Evolutionary conservation across 1,284 basidiomycete genomes (phyloP).

Genomic region (Cryptococcus maquisensis): DNA sequence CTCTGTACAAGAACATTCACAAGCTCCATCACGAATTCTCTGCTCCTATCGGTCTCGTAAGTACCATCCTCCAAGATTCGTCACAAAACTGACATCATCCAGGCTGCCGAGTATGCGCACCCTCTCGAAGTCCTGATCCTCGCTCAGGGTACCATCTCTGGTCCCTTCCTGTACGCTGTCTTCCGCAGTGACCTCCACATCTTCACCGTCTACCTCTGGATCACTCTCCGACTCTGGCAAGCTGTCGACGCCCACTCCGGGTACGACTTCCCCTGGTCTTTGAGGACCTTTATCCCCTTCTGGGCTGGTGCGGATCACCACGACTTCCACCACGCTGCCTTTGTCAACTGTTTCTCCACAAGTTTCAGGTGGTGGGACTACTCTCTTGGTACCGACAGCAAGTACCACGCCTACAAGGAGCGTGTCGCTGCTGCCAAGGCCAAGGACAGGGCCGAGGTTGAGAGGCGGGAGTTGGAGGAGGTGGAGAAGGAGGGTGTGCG

Average conservation of each 20-base stretch:
- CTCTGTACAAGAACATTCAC: constrained; percentile 95
- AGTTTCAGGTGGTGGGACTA: constrained; percentile 90
- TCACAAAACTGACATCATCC: constrained; percentile 3
- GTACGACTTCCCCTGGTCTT: constrained; percentile 97
- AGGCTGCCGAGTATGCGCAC: constrained; percentile 93
- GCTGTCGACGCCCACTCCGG: constrained; percentile 96
- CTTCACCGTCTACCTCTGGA: constrained; percentile 90
- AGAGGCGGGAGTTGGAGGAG: constrained; percentile 53
- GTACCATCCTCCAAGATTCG: constrained; percentile 3
- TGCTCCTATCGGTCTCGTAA: constrained; percentile 82
- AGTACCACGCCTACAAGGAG: constrained; percentile 69
- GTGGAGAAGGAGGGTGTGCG: constrained; percentile 66
- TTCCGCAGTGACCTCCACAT: constrained; percentile 59
- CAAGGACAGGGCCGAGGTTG: constrained; percentile 44
- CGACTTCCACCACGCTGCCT: constrained; percentile 75
- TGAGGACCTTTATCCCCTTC: constrained; percentile 90
- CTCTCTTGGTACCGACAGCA: constrained; percentile 77
- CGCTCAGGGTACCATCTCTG: constrained; percentile 74
- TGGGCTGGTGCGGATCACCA: constrained; percentile 99
- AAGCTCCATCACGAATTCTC: constrained; percentile 97
- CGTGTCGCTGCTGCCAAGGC: constrained; percentile 53
- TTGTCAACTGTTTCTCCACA: constrained; percentile 69
- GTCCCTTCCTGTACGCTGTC: constrained; percentile 76
- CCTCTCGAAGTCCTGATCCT: constrained; percentile 91
- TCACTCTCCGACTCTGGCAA: constrained; percentile 88